These are phyloP conservation scores for Corrigiola litoralis DNA, from an alignment of 179 eudicot species.

Conservation along the genomic window DNA sequence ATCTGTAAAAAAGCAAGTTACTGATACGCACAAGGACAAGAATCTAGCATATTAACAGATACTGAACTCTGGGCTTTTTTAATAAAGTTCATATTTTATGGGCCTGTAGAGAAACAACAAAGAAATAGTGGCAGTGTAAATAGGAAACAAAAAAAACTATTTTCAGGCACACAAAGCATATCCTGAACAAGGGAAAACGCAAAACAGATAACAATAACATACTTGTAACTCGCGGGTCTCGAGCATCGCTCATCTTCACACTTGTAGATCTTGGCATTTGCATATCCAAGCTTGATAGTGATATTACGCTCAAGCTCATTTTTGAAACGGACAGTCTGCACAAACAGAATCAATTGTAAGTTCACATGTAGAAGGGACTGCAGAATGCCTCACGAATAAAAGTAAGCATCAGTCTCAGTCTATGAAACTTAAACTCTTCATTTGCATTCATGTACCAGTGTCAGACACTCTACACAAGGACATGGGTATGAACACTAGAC, in stretches of 20 bases:
- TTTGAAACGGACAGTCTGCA: conserved; percentile 94
- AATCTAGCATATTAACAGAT: background rate
- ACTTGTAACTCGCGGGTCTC: conserved; percentile 91
- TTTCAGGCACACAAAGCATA: background rate
- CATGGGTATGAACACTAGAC: too few relatives aligned
- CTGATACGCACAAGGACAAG: background rate
- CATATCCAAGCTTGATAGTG: conserved; percentile 97
- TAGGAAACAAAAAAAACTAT: conserved; percentile 1
- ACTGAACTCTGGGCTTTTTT: background rate
- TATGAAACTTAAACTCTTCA: too few relatives aligned
- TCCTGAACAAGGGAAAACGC: background rate
- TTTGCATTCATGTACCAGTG: too few relatives aligned
- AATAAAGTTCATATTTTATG: too few relatives aligned
- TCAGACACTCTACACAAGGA: too few relatives aligned
- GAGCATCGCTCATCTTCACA: conserved; percentile 94
- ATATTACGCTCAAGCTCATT: conserved; percentile 97
- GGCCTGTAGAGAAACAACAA: background rate
- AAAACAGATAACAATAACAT: conserved; percentile 25
- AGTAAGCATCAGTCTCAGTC: background rate
- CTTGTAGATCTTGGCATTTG: conserved; percentile 90
- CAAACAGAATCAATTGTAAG: background rate
- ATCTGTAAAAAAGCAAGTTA: background rate
- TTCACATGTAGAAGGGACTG: background rate
- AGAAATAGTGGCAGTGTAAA: background rate
- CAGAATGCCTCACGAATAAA: background rate